Evolutionary conservation across 2,329 filamentous ascomycete species (phyloP), one percentile per base, ranked within the genome.

Genomic region (Neonectria neomacrospora): DNA sequence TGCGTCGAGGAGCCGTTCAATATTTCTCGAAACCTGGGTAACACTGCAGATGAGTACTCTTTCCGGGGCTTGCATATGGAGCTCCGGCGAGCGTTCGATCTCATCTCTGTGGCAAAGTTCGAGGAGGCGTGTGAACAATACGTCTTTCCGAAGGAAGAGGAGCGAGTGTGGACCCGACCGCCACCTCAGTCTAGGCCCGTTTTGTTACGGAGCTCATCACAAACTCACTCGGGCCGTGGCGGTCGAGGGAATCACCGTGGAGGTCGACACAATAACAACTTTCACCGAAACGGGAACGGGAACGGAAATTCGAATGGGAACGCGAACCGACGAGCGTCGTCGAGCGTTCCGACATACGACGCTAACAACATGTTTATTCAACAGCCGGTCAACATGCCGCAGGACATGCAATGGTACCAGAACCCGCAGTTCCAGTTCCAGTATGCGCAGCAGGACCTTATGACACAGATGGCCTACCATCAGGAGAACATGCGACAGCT

Each of bases 1-100:
- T 97, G 95, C 76, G 93, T 99, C 11, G 96, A 99, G 76, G 96
- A 99, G 77, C 96, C 96, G 0, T 99, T 99, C 83, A 99, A 97
- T 73, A 91, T 86, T 4, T 85, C 86, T 37, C 88, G 96, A 44
- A 99, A 99, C 76, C 83, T 99, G 48, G 96, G 94, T 44, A 99
- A 99, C 73, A 98, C 96, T 2, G 96, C 94, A 9, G 96, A 99
- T 75, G 94, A 97, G 76, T 96, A 92, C 45, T 95, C 96, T 0
- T 97, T 97, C 79, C 88, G 91, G 54, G 96, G 96, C 1, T 86
- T 99, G 30, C 96, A 99, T 76, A 79, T 93, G 69, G 96, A 99
- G 79, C 83, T 99, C 53, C 89, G 96, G 65, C 87, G 94, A 68
- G 96, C 96, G 1, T 98, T 97, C 75, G 91, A 94, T 61, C 80